Base-by-base conservation (phyloP, 1,139 yeast species). In the Geotrichum carabidarum region DNA sequence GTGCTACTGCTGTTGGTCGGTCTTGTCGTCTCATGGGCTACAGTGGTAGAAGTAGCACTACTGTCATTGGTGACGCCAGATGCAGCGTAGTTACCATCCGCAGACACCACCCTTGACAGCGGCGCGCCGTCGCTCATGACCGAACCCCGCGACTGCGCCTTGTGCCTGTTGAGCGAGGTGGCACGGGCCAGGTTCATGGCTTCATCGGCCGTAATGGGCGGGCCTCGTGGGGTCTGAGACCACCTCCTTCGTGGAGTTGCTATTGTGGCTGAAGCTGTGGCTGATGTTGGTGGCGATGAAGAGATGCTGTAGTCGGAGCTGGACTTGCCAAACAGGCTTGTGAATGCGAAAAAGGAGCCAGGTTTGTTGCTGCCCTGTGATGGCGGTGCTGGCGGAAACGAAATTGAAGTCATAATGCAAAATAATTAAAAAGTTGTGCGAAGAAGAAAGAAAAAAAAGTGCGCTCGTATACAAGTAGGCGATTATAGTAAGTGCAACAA, bases 141-240 rank as follows among this genome's bases (percentile, higher is more conserved):
- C n/a, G 22, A 15, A 8, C 11, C 3, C 11, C 22, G 42, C 11
- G n/a, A 40, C 12, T 5, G 18, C 12, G 40, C n/a, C 14, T 15
- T 11, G n/a, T 34, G 27, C 31, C 42, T 9, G 7, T 12, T 22
- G 18, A 32, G 44, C 2, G 52, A 43, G n/a, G 32, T 40, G n/a
- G 73, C 72, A 9, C 74, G 62, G 8, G 72, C 63, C 51, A 71
- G 63, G 58, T 71, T 71, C 58, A 71, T 61, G 9, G 74, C 74
- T 54, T 71, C 74, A 56, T 71, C 74, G 34, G 69, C 70, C 6
- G 71, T 59, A 44, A 67, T 64, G 15, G 56, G 22, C 2, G 53
- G 48, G 12, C 53, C 51, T 9, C 63, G 55, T 12, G 55, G 43
- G 9, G 54, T 40, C 53, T 59, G 61, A 11, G 67, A 63, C 48